Evolutionary conservation across 768 basidiomycete genomes (phyloP), one percentile per base, ranked within the genome.

Genomic region (Terana coerulea): DNA sequence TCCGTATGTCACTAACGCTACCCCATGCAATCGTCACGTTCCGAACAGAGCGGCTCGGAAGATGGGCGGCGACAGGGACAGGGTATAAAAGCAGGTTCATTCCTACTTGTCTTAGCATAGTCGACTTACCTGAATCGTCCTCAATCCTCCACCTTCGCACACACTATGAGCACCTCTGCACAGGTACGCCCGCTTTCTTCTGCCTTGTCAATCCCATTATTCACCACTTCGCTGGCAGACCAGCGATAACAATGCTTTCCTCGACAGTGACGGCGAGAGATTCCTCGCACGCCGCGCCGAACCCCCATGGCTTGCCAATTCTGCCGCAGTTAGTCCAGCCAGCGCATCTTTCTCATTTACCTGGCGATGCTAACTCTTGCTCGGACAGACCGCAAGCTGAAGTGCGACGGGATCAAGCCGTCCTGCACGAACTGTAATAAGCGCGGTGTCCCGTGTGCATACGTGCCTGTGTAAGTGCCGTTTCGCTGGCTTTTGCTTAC

Each of bases 221-320:
- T 25, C 22, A n/a, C n/a, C n/a, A n/a, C n/a, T n/a, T n/a, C 17
- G 39, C 39, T 40, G 17, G 25, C 39, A 46, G 43, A 22, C 35
- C 39, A 49, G 35, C 31, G 37, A 47, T 36, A 55, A 22, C 49
- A 58, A 21, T 22, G 37, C 35, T n/a, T 28, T 26, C 30, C 3
- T 34, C 26, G 54, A 49, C 33, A 58, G 58, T 35, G 61, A 61
- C 5, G 63, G 60, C 11, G 63, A 64, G 19, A 64, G 22, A 55
- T 59, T 34, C 62, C 59, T 21, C 57, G 59, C 41, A 63, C 62
- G 8, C 72, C 75, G 5, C 67, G 73, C 52, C 61, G 84, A 47
- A 84, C 78, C 0, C 75, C 80, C 0, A 85, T 88, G 81, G 86
- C 86, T 11, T 88, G 86, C 58, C 76, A 78, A 52, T 88, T 87